phyloP scores from a whole-genome alignment of 805 yeast species.

The Lipomyces chichibuensis region DNA sequence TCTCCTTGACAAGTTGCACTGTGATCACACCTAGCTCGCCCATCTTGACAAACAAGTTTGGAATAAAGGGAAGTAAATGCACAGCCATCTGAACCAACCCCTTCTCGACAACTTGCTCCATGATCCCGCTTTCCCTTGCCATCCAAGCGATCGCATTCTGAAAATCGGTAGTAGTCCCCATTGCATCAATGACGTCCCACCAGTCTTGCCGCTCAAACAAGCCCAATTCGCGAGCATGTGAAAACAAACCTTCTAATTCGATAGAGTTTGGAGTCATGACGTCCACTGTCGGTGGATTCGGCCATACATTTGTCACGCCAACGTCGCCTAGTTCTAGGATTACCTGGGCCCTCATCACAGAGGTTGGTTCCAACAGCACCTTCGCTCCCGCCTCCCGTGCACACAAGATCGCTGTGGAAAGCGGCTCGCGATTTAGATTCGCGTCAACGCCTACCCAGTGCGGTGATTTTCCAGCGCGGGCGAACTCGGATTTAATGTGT shows the following conservation, averaged over 20 bases:
- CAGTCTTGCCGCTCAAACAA: slow-evolving; percentile 60
- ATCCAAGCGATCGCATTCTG: slow-evolving; percentile 44
- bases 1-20: slow-evolving; percentile 43
- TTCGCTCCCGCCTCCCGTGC: slow-evolving; percentile 40
- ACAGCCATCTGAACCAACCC: slow-evolving; percentile 66
- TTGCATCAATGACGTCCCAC: slow-evolving; percentile 72
- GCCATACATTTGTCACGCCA: background rate
- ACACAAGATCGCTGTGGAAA: slow-evolving; percentile 47
- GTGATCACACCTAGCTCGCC: slow-evolving; percentile 66
- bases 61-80: slow-evolving; percentile 73
- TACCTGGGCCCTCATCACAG: slow-evolving; percentile 59
- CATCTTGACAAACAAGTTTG: slow-evolving; percentile 65
- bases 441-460: slow-evolving; percentile 63
- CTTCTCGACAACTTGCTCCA: slow-evolving; percentile 38
- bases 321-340: slow-evolving; percentile 37
- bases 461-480: slow-evolving; percentile 40
- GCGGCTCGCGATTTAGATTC: slow-evolving; percentile 56
- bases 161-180: slow-evolving; percentile 54
- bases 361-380: slow-evolving; percentile 76
- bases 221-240: slow-evolving; percentile 51
- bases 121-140: slow-evolving; percentile 46
- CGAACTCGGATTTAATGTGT: slow-evolving; percentile 51
- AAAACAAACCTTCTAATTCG: slow-evolving; percentile 62
- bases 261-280: slow-evolving; percentile 69
- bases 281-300: slow-evolving; percentile 37